Percentiles rank a stretch among this genome's conserved stretches.
Evolutionary conservation across 2,329 filamentous ascomycete genomes (phyloP).

Genomic region (Ceratocystis smalleyi): DNA sequence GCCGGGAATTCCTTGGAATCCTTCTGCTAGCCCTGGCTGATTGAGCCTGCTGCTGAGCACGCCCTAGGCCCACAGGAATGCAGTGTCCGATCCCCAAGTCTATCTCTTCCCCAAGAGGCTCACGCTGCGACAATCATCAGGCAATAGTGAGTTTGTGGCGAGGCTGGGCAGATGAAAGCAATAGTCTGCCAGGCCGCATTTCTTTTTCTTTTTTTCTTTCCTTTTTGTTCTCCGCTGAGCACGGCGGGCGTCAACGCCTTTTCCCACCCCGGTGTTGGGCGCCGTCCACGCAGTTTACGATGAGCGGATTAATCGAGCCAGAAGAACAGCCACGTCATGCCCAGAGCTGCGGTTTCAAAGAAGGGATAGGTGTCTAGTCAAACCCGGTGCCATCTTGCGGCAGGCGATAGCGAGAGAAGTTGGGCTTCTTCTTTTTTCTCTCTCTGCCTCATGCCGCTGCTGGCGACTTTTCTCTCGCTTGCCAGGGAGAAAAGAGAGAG

Average conservation of each 20-base stretch:
- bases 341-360: not conserved
- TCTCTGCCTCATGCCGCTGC: not conserved
- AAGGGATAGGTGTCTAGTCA: not conserved
- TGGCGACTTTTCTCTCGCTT: not conserved
- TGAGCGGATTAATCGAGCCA: not conserved
- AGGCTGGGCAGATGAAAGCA: not conserved
- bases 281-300: too few species aligned
- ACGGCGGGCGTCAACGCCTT: not conserved
- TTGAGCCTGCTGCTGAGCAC: not conserved
- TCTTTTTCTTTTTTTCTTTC: too few species aligned
- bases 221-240: not conserved
- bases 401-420: not conserved
- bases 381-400: not conserved
- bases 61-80: not conserved
- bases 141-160: not conserved
- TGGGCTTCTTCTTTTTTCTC: not conserved
- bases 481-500: not conserved
- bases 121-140: not conserved
- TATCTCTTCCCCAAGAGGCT: not conserved
- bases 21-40: too few species aligned
- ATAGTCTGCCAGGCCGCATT: not conserved
- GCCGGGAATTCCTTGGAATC: not conserved
- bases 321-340: not conserved
- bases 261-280: too few species aligned
- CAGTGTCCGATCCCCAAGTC: not conserved